Evolutionary conservation across 176 grass and related monocot genomes (phyloP).

Genomic region (Chloris gayana): DNA sequence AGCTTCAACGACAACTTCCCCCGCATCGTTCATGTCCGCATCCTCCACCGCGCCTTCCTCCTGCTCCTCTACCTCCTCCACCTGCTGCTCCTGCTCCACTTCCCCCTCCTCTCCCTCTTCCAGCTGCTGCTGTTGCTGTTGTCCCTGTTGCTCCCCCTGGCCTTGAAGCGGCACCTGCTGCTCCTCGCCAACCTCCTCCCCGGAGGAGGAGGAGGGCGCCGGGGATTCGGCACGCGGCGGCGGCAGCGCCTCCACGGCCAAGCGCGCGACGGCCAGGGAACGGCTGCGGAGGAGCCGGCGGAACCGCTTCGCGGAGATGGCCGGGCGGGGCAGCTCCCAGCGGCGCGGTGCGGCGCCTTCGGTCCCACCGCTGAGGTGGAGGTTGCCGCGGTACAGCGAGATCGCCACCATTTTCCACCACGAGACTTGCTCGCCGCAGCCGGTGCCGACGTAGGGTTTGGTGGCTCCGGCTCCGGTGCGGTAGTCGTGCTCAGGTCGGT

Average conservation of each 20-base stretch:
- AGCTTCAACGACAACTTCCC: conserved; percentile 36
- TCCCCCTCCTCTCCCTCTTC: not conserved
- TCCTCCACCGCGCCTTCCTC: conserved; percentile 48
- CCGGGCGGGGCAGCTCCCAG: conserved; percentile 37
- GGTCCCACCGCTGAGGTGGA: conserved; percentile 16
- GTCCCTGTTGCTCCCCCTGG: not conserved
- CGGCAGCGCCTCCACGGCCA: not conserved
- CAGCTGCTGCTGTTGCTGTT: not conserved
- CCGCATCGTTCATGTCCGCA: conserved; percentile 48
- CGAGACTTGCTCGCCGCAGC: not conserved
- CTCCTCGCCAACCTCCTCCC: not conserved
- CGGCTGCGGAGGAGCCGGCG: conserved; percentile 57
- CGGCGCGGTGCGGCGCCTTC: conserved; percentile 41
- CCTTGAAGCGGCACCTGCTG: not conserved
- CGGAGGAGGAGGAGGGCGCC: not conserved
- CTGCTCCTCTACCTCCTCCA: conserved; percentile 19
- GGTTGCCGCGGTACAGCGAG: conserved; percentile 27
- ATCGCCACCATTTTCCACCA: conserved; percentile 66
- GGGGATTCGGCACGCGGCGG: not conserved
- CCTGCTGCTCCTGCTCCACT: not conserved
- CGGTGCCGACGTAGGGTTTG: not conserved
- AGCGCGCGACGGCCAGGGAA: conserved; percentile 47
- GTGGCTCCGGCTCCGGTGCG: not conserved
- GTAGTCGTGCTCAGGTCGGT: not conserved
- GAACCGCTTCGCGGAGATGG: conserved; percentile 53